phyloP scores from a whole-genome alignment of 1,139 yeast genomes.

The Lodderomyces pseudojiufengensis region DNA sequence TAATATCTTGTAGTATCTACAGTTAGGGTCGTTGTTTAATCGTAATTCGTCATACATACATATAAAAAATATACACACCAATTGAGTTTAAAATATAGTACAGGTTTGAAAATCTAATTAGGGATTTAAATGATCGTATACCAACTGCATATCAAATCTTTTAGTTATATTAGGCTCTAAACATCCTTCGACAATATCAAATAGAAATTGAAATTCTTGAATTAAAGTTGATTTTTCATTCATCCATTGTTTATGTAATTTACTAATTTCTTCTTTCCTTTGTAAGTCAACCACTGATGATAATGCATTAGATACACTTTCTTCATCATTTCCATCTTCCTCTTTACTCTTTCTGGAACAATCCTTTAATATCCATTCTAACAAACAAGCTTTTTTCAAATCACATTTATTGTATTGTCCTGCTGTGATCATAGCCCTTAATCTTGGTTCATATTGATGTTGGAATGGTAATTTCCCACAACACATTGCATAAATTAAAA shows the following conservation, averaged over 20 bases:
- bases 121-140: conserved; percentile 15
- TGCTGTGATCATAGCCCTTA: conserved; percentile 67
- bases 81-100: too few species aligned
- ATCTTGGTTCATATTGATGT: conserved; percentile 75
- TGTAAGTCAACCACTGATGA: conserved; percentile 22
- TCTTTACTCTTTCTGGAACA: not conserved
- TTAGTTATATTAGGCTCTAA: conserved; percentile 47
- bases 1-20: too few species aligned
- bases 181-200: conserved; percentile 52
- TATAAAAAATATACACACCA: too few species aligned
- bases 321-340: conserved; percentile 10
- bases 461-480: conserved; percentile 78
- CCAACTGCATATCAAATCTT: conserved; percentile 47
- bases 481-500: conserved; percentile 66
- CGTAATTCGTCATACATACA: too few species aligned
- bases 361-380: conserved; percentile 25
- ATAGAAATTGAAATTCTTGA: conserved; percentile 28
- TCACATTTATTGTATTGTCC: conserved; percentile 55
- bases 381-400: conserved; percentile 32
- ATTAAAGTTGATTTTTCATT: conserved; percentile 1
- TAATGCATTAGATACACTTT: conserved; percentile 9
- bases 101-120: too few species aligned
- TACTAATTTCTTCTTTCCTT: conserved; percentile 16
- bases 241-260: conserved; percentile 23
- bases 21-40: too few species aligned